Evolutionary conservation across 805 yeast species (phyloP).

Genomic region (Novakomyces olei): DNA sequence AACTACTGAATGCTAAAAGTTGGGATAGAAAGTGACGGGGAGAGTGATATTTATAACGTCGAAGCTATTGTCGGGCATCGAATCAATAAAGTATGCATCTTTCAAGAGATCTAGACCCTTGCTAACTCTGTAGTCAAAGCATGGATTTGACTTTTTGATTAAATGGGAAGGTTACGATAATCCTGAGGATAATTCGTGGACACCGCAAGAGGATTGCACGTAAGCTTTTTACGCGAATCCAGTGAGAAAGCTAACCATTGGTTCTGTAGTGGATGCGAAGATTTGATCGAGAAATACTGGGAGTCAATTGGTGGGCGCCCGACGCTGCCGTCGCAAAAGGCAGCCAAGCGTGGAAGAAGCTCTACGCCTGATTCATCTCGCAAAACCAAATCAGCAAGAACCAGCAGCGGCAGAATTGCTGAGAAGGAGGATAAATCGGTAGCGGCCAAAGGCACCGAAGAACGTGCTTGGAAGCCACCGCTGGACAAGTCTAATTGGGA

Average conservation of each 20-base stretch:
- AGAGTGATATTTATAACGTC: too few species aligned
- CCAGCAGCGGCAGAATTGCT: too few species aligned
- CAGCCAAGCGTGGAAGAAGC: not conserved
- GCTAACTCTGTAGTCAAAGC: not conserved
- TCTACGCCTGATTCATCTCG: too few species aligned
- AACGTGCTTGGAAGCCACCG: slow-evolving; percentile 1
- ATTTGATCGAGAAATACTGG: slow-evolving; percentile 1
- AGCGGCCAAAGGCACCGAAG: too few species aligned
- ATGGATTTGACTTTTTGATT: not conserved
- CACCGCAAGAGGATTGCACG: not conserved
- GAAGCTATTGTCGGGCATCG: not conserved
- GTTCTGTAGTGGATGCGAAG: slow-evolving; percentile 2
- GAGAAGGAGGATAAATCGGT: too few species aligned
- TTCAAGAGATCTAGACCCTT: not conserved
- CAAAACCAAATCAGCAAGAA: too few species aligned
- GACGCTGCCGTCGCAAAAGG: not conserved
- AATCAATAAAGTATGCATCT: not conserved
- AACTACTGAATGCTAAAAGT: too few species aligned
- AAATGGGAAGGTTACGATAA: slow-evolving; percentile 3
- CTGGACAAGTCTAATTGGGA: not conserved
- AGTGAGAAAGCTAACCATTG: too few species aligned
- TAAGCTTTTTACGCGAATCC: too few species aligned
- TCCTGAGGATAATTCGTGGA: slow-evolving; percentile 3
- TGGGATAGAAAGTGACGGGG: too few species aligned
- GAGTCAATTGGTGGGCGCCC: not conserved